Percentiles rank a stretch among this genome's conserved stretches.
Conservation (phyloP, 495 filamentous ascomycete species). For the Apodospora peruviana region DNA sequence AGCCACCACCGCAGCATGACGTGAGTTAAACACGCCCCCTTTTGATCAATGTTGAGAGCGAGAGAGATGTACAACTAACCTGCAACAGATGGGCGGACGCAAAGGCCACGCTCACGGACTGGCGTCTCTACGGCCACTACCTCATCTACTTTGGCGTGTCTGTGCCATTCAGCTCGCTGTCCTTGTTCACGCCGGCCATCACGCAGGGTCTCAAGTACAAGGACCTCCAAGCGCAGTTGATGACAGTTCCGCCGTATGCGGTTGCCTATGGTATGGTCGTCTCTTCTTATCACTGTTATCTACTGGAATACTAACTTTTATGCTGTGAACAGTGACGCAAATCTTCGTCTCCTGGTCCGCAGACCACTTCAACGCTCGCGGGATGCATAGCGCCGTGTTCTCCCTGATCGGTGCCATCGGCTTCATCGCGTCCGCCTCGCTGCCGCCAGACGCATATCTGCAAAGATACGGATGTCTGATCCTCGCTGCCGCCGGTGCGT, state of each 20-base stretch:
- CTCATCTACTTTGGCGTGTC: conserved; percentile 63
- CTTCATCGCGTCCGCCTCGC: conserved; percentile 59
- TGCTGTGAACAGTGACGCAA: conserved; percentile 33
- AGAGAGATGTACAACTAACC: no score
- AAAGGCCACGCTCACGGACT: conserved; percentile 53
- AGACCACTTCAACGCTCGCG: conserved; percentile 62
- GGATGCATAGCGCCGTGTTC: conserved; percentile 51
- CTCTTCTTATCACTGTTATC: conserved; percentile 3
- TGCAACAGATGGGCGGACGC: conserved; percentile 52
- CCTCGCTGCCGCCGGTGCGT: conserved; percentile 55
- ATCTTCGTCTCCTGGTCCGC: conserved; percentile 56
- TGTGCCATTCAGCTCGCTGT: conserved; percentile 61
- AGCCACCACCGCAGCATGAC: conserved; percentile 51
- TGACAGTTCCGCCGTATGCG: conserved; percentile 74
- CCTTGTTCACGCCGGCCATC: conserved; percentile 66
- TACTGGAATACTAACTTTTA: neutral
- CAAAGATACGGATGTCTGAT: conserved; percentile 63
- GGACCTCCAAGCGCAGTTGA: conserved; percentile 59
- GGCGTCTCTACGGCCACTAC: conserved; percentile 59
- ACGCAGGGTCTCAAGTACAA: conserved; percentile 59
- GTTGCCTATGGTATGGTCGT: conserved; percentile 48
- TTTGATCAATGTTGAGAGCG: no score
- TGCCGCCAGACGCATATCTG: conserved; percentile 54
- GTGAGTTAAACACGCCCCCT: neutral
- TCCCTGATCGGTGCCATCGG: conserved; percentile 59